A percentile compares a stretch with the other conserved stretches of the same genome.
Conservation (phyloP, 2,329 filamentous ascomycete genomes). For the Colletotrichum lupini region DNA sequence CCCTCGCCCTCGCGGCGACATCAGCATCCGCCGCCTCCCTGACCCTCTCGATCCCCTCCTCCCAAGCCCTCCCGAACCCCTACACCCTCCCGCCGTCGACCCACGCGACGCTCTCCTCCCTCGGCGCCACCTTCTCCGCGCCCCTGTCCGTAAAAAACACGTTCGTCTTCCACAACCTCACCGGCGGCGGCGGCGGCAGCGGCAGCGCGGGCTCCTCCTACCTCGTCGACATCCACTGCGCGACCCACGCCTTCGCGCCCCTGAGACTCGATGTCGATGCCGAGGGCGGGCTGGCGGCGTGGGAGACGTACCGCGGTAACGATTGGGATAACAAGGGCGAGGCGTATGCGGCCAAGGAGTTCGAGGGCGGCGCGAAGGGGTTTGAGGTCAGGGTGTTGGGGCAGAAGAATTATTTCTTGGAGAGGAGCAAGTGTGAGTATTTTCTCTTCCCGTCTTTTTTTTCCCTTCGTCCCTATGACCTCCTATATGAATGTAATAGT, state of each 20-base stretch:
- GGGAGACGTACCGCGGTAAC: constrained; percentile 89
- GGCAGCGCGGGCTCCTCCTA: constrained; percentile 69
- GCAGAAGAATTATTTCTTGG: constrained; percentile 80
- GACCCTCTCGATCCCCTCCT: constrained; percentile 56
- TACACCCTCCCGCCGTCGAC: constrained; percentile 71
- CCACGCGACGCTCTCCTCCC: constrained; percentile 68
- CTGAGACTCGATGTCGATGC: constrained; percentile 79
- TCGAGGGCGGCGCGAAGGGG: constrained; percentile 42
- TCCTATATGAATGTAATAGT: too few species aligned
- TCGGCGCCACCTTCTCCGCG: constrained; percentile 57
- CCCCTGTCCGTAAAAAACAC: constrained; percentile 75
- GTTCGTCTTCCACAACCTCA: constrained; percentile 81
- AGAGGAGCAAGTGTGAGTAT: constrained; percentile 79
- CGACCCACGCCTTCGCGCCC: constrained; percentile 80
- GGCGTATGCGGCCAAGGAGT: constrained; percentile 48
- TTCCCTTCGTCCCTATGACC: background rate
- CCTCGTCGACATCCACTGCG: constrained; percentile 82
- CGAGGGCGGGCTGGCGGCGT: constrained; percentile 67
- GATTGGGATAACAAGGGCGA: constrained; percentile 91
- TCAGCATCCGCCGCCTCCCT: constrained; percentile 51
- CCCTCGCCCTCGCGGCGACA: constrained; percentile 50
- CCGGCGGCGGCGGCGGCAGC: constrained; percentile 54
- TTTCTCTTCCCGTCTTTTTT: background rate
- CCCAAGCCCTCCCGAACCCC: constrained; percentile 56
- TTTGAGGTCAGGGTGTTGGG: constrained; percentile 73